Evolutionary conservation across 2,329 filamentous ascomycete genomes (phyloP).

Genomic region (Graphilbum fragrans): DNA sequence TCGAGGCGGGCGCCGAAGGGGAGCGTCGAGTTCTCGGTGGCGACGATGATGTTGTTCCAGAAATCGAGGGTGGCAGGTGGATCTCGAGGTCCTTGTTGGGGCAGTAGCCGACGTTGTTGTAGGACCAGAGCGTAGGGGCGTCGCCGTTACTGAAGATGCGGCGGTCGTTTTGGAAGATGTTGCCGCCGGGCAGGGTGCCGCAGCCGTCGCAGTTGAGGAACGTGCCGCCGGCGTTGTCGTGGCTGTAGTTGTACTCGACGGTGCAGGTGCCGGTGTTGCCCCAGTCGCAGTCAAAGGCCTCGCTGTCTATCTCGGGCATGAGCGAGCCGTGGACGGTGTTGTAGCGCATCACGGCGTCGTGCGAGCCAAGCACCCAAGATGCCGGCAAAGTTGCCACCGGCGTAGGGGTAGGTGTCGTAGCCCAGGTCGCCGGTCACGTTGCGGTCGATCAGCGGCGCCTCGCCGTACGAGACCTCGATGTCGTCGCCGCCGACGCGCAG

Average conservation of each 20-base stretch:
- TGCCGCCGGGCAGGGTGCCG: not conserved
- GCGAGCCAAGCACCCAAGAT: constrained; percentile 16
- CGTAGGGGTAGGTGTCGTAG: not conserved
- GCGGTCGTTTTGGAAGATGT: not conserved
- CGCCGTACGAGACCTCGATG: not conserved
- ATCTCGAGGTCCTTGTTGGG: no score
- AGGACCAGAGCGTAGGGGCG: no score
- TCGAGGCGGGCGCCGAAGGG: no score
- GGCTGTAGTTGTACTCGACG: constrained; percentile 1
- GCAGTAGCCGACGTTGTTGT: no score
- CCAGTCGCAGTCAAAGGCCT: constrained; percentile 1
- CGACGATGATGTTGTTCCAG: no score
- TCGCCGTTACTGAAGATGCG: no score
- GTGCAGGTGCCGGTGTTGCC: not conserved
- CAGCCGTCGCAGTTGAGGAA: not conserved
- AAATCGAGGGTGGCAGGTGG: no score
- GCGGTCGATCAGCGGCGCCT: not conserved
- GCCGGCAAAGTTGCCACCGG: constrained; percentile 1
- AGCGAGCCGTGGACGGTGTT: constrained; percentile 5
- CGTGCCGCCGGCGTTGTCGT: not conserved
- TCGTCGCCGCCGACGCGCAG: not conserved
- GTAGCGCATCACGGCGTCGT: constrained; percentile 13
- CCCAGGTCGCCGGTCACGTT: not conserved
- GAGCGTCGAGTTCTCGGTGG: no score
- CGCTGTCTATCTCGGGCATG: not conserved